Conservation (phyloP, 306 rosid species). For the Medicago lupulina region DNA sequence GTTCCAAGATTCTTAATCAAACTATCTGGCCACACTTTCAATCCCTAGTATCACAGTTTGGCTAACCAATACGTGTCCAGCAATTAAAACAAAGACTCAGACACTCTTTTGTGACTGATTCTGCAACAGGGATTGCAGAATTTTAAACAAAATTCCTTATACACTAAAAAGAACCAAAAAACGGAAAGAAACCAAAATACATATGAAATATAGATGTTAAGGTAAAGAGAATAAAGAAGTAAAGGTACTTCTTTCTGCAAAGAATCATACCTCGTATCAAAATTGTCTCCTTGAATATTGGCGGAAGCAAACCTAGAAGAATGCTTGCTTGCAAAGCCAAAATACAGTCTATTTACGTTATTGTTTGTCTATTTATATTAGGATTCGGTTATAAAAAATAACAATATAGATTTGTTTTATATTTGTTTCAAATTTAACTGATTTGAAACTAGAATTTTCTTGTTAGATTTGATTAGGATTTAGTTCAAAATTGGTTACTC, state of each 20-base stretch:
- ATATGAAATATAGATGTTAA: not conserved
- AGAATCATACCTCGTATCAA: not conserved
- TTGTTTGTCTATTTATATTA: not conserved
- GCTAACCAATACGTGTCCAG: no score
- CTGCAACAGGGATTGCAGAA: no score
- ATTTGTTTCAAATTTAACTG: not conserved
- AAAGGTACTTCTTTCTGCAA: not conserved
- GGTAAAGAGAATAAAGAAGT: not conserved
- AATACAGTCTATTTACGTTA: not conserved
- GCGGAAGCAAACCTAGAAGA: not conserved
- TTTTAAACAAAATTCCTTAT: no score
- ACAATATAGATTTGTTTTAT: not conserved
- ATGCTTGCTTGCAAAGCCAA: not conserved
- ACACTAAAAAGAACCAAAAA: no score
- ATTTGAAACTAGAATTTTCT: not conserved
- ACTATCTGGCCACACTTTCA: slow-evolving; percentile 18
- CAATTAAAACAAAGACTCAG: no score
- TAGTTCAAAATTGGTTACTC: not conserved
- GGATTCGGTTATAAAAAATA: no score
- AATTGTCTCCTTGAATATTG: not conserved
- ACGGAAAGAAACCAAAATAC: no score
- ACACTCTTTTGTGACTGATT: no score
- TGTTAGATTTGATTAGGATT: not conserved
- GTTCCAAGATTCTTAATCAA: slow-evolving; percentile 12
- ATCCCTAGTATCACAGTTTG: slow-evolving; percentile 1